phyloP scores from a whole-genome alignment of 257 asterid species.

The Solanum peruvianum region DNA sequence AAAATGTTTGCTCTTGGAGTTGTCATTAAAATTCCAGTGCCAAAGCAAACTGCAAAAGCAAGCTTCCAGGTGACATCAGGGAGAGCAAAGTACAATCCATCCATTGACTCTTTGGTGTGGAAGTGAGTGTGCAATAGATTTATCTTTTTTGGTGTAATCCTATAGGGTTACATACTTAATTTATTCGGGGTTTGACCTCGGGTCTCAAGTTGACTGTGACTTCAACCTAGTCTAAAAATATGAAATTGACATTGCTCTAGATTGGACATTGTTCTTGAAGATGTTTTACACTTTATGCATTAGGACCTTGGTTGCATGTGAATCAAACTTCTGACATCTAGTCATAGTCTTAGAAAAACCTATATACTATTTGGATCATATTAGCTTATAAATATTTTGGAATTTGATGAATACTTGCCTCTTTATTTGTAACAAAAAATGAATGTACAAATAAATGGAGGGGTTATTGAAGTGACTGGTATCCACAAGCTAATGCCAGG shows the following conservation, averaged over 20 bases:
- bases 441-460: background rate
- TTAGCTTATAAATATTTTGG: background rate
- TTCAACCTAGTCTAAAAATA: background rate
- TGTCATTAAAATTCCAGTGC: slow-evolving; percentile 96
- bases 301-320: background rate
- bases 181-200: background rate
- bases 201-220: background rate
- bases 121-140: slow-evolving; percentile 52
- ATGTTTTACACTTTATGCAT: background rate
- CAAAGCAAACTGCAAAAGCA: slow-evolving; percentile 98
- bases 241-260: background rate
- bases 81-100: slow-evolving; percentile 89
- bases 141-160: background rate
- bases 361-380: background rate
- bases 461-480: background rate
- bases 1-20: slow-evolving; percentile 99
- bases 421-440: background rate
- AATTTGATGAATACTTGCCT: background rate
- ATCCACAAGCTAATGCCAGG: background rate
- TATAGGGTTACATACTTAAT: background rate
- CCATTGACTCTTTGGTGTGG: slow-evolving; percentile 96
- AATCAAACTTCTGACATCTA: background rate
- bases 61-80: slow-evolving; percentile 99
- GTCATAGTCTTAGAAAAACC: background rate
- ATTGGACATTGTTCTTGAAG: background rate